Evolutionary conservation across 305 asterid genomes (phyloP), one percentile per base, ranked within the genome.

Genomic region (Ilex paraguariensis): DNA sequence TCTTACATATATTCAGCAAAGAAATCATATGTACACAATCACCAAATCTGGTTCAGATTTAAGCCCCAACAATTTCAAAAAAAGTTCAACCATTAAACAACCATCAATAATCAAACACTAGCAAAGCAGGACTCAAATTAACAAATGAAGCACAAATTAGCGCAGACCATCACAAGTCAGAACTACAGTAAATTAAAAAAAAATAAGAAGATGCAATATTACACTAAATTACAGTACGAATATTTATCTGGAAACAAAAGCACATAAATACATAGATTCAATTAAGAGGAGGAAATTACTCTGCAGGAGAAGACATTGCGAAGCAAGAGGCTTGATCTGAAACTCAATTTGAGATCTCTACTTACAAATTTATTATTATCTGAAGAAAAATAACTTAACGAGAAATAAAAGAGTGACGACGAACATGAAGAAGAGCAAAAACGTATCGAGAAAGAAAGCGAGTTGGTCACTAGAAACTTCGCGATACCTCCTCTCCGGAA

Each of bases 221-320:
- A 56, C 31, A 11, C 30, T 31, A 6, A 17, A 54, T 58, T 0
- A 55, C 54, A 40, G 15, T 17, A 16, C 33, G 59, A 36, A 60
- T 21, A 13, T 57, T 32, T 17, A 10, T 56, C 66, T 50, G 57
- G n/a, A 10, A 14, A 31, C 46, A 13, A 33, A 17, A 8, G 36
- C 9, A 56, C 10, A 57, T 30, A 63, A 11, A 9, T 8, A 56
- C 3, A 56, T 15, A 54, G 28, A 54, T 6, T 2, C 13, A 28
- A 58, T 40, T 7, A 53, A 13, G 59, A 57, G 31, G 32, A 56
- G 70, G 48, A 56, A 61, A 57, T 78, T 84, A 89, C 97, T 90
- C 97, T 8, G 90, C 95, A 44, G 97, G 97, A 53, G 97, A 77
- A 75, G 95, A 85, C 97, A 90, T 90, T 66, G 64, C 48, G 79